Percentiles rank a stretch among this genome's conserved stretches.
These are phyloP conservation scores for Mortierella sp. DNA, from an alignment of 371 early-diverging fungal species.

Conservation along the genomic window DNA sequence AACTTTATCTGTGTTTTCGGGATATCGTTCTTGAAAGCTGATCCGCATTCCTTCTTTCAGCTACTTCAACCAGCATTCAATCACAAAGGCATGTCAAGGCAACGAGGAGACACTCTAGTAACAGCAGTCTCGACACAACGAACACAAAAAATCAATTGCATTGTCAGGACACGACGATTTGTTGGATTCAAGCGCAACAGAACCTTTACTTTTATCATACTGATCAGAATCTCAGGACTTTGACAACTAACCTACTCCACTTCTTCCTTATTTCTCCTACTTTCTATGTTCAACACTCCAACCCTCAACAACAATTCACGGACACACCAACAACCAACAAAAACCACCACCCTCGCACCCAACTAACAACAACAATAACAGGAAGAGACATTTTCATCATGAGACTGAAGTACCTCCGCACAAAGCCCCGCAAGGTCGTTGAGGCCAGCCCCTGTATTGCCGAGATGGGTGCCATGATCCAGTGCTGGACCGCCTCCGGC, in stretches of 20 bases:
- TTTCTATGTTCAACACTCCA: background rate
- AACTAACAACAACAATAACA: background rate
- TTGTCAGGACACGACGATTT: background rate
- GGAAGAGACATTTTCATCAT: slow-evolving; percentile 54
- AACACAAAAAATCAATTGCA: background rate
- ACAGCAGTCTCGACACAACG: background rate
- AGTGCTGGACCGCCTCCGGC: slow-evolving; percentile 76
- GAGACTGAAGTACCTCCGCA: slow-evolving; percentile 78
- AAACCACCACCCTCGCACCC: background rate
- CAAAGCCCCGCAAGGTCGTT: slow-evolving; percentile 74
- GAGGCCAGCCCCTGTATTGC: slow-evolving; percentile 75
- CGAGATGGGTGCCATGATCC: slow-evolving; percentile 77
- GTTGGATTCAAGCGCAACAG: background rate
- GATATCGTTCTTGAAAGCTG: background rate
- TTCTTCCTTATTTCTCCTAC: background rate
- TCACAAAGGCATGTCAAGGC: background rate
- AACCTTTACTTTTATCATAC: background rate
- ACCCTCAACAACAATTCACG: background rate
- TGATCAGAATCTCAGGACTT: background rate
- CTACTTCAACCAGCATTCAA: slow-evolving; percentile 1
- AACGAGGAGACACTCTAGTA: background rate
- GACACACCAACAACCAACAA: background rate
- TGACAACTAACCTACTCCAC: background rate
- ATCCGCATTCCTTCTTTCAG: background rate
- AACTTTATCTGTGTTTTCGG: background rate